Evolutionary conservation across 106 monocot genomes (phyloP), one percentile per base, ranked within the genome.

Genomic region (Acorus calamus): DNA sequence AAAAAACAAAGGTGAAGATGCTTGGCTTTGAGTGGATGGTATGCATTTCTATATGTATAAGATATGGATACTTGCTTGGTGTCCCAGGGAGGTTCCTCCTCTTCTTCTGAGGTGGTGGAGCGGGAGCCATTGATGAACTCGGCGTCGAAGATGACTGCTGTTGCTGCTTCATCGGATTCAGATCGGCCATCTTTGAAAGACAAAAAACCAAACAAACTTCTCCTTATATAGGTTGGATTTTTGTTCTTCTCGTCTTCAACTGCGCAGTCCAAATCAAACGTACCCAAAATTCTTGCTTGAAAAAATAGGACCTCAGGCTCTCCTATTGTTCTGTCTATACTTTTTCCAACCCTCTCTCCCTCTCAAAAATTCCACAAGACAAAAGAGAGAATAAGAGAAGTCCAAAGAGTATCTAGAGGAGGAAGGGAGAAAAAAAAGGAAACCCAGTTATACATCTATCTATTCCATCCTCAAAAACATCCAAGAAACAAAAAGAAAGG

Each of bases 401-500:
- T 67, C 11, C 66, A 58, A 57, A 68, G 11, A 56, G 66, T 52
- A 42, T 11, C 8, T 28, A 65, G 60, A 8, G 63, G 12, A n/a
- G 11, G 5, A 45, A 63, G 59, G 54, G 68, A 49, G 61, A 55
- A 53, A 49, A n/a, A 57, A 53, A 48, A n/a, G n/a, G 6, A 11
- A 3, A 43, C 8, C 11, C 49, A 46, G n/a, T 43, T 55, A 42
- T 46, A 49, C 42, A 8, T 54, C 43, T 63, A 70, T 53, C 64
- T 69, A 63, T 57, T 59, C 47, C 56, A 11, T 52, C 63, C 46
- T 52, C 58, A 45, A 70, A 64, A 65, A 53, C 55, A 69, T 65
- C 73, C 73, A 83, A 81, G 68, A 54, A 83, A 83, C 80, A 84
- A 81, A 79, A 66, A 66, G 70, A 66, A 80, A 62, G 71, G 60